Evolutionary conservation across 2,329 filamentous ascomycete species (phyloP).

Genomic region (Penicillium freii): DNA sequence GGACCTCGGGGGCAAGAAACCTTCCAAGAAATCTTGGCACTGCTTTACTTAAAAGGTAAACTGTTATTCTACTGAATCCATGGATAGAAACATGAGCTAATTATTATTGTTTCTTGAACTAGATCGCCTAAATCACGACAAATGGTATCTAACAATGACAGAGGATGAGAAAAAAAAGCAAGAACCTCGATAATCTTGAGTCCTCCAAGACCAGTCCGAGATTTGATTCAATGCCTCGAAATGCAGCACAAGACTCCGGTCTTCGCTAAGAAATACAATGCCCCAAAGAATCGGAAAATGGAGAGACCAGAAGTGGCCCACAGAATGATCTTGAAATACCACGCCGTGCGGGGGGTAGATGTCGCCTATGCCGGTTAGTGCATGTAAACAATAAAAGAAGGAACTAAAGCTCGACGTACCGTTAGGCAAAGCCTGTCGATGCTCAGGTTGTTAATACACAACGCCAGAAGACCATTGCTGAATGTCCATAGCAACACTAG

Average conservation of each 20-base stretch:
- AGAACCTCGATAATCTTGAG: neutral
- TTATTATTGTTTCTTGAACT: neutral
- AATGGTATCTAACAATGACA: neutral
- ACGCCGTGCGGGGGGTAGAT: constrained; percentile 8
- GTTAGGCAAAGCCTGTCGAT: constrained; percentile 19
- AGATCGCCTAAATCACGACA: neutral
- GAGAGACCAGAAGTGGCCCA: constrained; percentile 22
- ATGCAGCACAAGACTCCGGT: constrained; percentile 17
- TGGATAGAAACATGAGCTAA: neutral
- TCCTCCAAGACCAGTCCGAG: too few species aligned
- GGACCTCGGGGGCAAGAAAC: neutral
- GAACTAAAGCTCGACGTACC: constrained; percentile 7
- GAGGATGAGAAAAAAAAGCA: neutral
- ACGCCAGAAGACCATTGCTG: constrained; percentile 78
- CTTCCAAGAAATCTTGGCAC: neutral
- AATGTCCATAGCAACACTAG: constrained; percentile 89
- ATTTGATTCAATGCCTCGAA: neutral
- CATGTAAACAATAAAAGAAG: neutral
- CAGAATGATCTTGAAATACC: constrained; percentile 19
- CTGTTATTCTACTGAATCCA: neutral
- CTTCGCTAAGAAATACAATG: constrained; percentile 18
- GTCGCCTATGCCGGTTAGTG: neutral
- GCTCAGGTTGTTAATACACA: constrained; percentile 76
- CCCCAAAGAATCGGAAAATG: constrained; percentile 19
- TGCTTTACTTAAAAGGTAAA: neutral